Percentiles rank a stretch among this genome's conserved stretches.
phyloP scores from a whole-genome alignment of 805 yeast genomes.

The Metschnikowia colocasiae region DNA sequence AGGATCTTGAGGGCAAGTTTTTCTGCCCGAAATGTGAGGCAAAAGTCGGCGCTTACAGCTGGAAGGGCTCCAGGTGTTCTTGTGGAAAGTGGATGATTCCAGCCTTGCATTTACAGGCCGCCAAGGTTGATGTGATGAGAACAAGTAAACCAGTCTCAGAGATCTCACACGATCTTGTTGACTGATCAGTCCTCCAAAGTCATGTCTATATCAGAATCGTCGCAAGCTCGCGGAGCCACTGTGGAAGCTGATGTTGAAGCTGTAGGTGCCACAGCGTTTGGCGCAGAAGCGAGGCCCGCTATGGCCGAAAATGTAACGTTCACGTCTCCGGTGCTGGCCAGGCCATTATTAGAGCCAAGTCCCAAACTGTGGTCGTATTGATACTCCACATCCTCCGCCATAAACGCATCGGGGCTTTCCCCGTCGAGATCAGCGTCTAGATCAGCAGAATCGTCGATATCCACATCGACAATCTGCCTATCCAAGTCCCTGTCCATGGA shows the following conservation, averaged over 20 bases:
- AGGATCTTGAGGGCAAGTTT: slow-evolving; percentile 83
- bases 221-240: slow-evolving; percentile 19
- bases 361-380: slow-evolving; percentile 35
- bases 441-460: slow-evolving; percentile 19
- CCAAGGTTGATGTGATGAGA: slow-evolving; percentile 69
- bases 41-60: slow-evolving; percentile 86
- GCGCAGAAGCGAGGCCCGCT: slow-evolving; percentile 5
- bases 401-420: slow-evolving; percentile 40
- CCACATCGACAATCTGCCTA: slow-evolving; percentile 22
- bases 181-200: slow-evolving; percentile 33
- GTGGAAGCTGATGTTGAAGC: slow-evolving; percentile 16
- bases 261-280: slow-evolving; percentile 1
- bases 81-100: slow-evolving; percentile 97
- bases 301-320: slow-evolving; percentile 9
- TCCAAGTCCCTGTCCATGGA: slow-evolving; percentile 17
- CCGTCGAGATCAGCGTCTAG: slow-evolving; percentile 25
- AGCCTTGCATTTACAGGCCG: slow-evolving; percentile 74
- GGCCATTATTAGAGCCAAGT: slow-evolving; percentile 9
- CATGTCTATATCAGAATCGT: slow-evolving; percentile 43
- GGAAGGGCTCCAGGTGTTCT: slow-evolving; percentile 93
- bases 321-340: slow-evolving; percentile 8
- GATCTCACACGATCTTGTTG: not conserved
- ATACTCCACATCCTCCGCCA: slow-evolving; percentile 47
- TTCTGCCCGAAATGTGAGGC: slow-evolving; percentile 78
- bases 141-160: not conserved